These are phyloP conservation scores for Schizosaccharomyces lindneri DNA, from an alignment of 805 yeast genomes.

Conservation along the genomic window DNA sequence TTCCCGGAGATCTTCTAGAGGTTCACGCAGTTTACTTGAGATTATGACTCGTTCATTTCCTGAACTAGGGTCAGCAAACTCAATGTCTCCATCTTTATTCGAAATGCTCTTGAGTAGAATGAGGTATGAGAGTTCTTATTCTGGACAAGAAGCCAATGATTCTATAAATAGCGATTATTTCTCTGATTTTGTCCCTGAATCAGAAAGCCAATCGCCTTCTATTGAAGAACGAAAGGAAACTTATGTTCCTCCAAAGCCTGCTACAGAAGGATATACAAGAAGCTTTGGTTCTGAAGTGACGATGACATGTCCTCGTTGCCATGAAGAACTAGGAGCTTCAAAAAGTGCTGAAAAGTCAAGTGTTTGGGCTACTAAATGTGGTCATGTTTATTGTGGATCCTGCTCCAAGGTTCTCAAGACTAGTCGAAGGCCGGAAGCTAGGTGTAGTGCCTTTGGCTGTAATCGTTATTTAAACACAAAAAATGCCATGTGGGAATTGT, in stretches of 20 bases:
- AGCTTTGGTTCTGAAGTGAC: neutral
- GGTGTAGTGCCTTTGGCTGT: neutral
- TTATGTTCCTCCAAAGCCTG: neutral
- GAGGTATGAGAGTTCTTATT: neutral
- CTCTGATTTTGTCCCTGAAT: neutral
- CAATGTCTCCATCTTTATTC: neutral
- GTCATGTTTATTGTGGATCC: constrained; percentile 1
- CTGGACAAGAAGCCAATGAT: neutral
- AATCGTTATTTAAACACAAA: neutral
- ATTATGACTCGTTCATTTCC: neutral
- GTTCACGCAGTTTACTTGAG: neutral
- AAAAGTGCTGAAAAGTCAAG: neutral
- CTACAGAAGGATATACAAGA: neutral
- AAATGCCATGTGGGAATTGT: neutral
- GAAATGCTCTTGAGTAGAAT: neutral
- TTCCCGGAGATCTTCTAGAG: neutral
- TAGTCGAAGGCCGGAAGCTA: neutral
- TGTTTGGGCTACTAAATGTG: constrained; percentile 1
- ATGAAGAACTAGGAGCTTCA: neutral
- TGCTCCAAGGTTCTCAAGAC: neutral
- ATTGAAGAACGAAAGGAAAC: neutral
- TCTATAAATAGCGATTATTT: neutral
- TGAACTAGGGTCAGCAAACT: neutral
- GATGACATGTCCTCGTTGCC: neutral
- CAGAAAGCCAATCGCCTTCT: neutral